Evolutionary conservation across 371 early-diverging fungal species (phyloP).

Genomic region (Haplosporangium sp.): DNA sequence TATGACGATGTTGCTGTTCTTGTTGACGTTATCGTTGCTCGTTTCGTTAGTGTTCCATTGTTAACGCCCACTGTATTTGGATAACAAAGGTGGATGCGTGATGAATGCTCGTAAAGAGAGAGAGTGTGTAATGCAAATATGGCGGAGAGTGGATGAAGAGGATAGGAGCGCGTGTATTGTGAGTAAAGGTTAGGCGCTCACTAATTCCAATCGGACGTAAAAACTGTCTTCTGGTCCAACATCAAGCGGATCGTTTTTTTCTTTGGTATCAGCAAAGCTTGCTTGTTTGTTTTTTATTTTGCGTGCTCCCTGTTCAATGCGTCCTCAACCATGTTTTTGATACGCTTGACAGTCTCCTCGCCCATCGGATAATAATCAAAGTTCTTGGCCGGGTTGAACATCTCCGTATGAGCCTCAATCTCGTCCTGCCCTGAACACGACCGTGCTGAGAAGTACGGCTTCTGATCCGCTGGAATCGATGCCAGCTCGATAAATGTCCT

Average conservation of each 20-base stretch:
- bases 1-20: background rate
- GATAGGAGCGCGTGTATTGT: too few species aligned
- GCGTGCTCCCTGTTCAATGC: conserved; percentile 17
- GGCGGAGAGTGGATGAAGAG: too few species aligned
- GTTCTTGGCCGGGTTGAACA: conserved; percentile 65
- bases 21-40: background rate
- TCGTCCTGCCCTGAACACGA: conserved; percentile 51
- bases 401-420: conserved; percentile 66
- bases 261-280: background rate
- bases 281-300: background rate
- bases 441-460: conserved; percentile 26
- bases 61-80: too few species aligned
- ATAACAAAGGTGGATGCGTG: too few species aligned
- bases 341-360: conserved; percentile 57
- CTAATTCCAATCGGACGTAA: too few species aligned
- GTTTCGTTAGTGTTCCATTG: too few species aligned
- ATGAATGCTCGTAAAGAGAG: too few species aligned
- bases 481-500: conserved; percentile 62
- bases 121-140: too few species aligned
- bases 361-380: conserved; percentile 65
- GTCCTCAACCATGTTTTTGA: conserved; percentile 60
- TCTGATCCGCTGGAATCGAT: conserved; percentile 12
- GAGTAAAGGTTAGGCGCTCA: too few species aligned
- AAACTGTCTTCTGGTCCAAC: too few species aligned
- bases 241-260: too few species aligned